Percentiles rank a stretch among this genome's conserved stretches.
Evolutionary conservation across 228 moss, liverwort and hornwort genomes (phyloP).

Genomic region (Sphagnum fallax): DNA sequence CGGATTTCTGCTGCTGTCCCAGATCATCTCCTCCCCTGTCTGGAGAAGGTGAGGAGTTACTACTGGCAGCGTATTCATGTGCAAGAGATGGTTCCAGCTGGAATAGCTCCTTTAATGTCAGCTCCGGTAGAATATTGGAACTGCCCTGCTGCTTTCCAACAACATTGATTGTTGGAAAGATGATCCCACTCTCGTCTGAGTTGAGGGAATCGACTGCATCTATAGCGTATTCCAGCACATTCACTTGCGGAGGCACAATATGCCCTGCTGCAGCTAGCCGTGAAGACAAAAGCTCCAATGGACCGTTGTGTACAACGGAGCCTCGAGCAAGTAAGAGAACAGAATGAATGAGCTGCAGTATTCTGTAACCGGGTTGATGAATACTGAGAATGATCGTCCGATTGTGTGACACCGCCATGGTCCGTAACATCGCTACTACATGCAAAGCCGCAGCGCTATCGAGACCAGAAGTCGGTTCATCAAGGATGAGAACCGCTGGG

Average conservation of each 20-base stretch:
- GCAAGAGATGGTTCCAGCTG: not conserved
- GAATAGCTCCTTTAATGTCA: slow-evolving; percentile 5
- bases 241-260: slow-evolving; percentile 16
- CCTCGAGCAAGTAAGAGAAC: slow-evolving; percentile 19
- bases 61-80: not conserved
- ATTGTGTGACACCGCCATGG: slow-evolving; percentile 15
- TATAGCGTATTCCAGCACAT: slow-evolving; percentile 25
- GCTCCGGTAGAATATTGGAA: not conserved
- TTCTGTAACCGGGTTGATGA: slow-evolving; percentile 28
- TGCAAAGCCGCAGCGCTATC: slow-evolving; percentile 31
- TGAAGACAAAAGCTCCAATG: slow-evolving; percentile 15
- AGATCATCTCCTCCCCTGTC: slow-evolving; percentile 11
- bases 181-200: not conserved
- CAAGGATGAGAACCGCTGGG: slow-evolving; percentile 24
- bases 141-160: not conserved
- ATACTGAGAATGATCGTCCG: slow-evolving; percentile 29
- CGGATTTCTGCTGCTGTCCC: slow-evolving; percentile 8
- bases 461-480: slow-evolving; percentile 27
- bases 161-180: not conserved
- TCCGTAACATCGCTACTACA: slow-evolving; percentile 9
- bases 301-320: slow-evolving; percentile 23
- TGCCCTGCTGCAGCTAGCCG: slow-evolving; percentile 21
- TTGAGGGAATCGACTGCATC: slow-evolving; percentile 26
- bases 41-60: not conserved
- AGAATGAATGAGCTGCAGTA: slow-evolving; percentile 19